Conservation (phyloP, 768 basidiomycete species). For the Mrakia blollopis region DNA sequence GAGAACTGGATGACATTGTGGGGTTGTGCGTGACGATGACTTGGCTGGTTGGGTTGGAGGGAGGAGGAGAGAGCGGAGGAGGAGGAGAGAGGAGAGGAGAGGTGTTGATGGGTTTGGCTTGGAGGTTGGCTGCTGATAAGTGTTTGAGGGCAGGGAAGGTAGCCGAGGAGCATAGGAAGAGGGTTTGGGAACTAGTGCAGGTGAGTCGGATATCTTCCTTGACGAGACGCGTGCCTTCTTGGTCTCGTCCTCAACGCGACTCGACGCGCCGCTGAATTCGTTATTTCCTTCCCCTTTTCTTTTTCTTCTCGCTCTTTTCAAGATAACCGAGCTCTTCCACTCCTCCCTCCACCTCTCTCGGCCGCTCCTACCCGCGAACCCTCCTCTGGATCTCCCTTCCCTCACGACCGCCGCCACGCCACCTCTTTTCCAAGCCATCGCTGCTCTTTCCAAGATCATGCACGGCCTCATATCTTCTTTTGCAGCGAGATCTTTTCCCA, state of each 20-base stretch:
- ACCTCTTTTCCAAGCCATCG: not conserved
- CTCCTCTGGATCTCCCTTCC: not conserved
- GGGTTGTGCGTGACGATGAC: not conserved
- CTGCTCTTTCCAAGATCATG: not conserved
- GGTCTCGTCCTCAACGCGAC: not conserved
- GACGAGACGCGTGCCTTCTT: not conserved
- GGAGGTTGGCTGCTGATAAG: not conserved
- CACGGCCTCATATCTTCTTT: not conserved
- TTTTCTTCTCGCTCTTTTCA: not conserved
- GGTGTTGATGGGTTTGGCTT: not conserved
- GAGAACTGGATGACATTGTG: not conserved
- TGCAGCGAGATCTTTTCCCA: not conserved
- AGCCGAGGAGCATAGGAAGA: not conserved
- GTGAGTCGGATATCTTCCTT: not conserved
- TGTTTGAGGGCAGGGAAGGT: not conserved
- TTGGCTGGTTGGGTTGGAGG: not conserved
- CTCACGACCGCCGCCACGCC: not conserved
- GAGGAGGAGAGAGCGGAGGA: not conserved
- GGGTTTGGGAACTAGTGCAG: constrained; percentile 9
- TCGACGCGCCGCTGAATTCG: not conserved
- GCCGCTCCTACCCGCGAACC: not conserved
- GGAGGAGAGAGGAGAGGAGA: not conserved
- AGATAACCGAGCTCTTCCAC: constrained; percentile 4
- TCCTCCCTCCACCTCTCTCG: not conserved
- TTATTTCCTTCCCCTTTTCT: not conserved